A percentile compares a stretch with the other conserved stretches of the same genome.
Evolutionary conservation across 1,284 basidiomycete species (phyloP).

Genomic region (Baeospora myosura): DNA sequence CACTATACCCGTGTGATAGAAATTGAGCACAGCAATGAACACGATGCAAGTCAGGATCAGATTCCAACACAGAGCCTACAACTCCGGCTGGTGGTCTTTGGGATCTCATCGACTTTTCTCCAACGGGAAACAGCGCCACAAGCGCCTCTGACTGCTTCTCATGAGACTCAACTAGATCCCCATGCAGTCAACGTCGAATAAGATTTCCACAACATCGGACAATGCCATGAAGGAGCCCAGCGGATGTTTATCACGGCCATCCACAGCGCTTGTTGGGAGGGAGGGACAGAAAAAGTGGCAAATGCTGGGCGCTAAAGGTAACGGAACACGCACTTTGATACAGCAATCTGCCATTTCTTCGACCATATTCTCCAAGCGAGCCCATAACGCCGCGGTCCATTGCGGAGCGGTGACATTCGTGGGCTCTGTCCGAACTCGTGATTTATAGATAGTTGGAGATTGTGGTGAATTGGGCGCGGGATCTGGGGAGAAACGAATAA

Average conservation of each 20-base stretch:
- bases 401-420: constrained; percentile 77
- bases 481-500: constrained; percentile 28
- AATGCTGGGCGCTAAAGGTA: too few species aligned
- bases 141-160: not conserved
- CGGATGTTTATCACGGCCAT: too few species aligned
- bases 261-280: too few species aligned
- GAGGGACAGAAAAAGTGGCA: too few species aligned
- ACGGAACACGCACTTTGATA: constrained; percentile 57
- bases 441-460: constrained; percentile 56
- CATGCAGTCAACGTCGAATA: too few species aligned
- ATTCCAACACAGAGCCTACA: not conserved
- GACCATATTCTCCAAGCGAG: constrained; percentile 72
- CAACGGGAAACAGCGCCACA: not conserved
- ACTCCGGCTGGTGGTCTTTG: too few species aligned
- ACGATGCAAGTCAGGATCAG: not conserved
- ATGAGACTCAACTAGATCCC: not conserved
- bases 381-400: constrained; percentile 80
- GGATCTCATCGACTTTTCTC: too few species aligned
- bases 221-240: too few species aligned
- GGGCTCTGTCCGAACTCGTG: constrained; percentile 78
- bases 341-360: constrained; percentile 89
- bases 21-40: too few species aligned
- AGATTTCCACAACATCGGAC: too few species aligned
- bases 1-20: not conserved
- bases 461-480: constrained; percentile 26